These are phyloP conservation scores for Annulohypoxylon moriforme DNA, from an alignment of 495 filamentous ascomycete species.

Conservation along the genomic window DNA sequence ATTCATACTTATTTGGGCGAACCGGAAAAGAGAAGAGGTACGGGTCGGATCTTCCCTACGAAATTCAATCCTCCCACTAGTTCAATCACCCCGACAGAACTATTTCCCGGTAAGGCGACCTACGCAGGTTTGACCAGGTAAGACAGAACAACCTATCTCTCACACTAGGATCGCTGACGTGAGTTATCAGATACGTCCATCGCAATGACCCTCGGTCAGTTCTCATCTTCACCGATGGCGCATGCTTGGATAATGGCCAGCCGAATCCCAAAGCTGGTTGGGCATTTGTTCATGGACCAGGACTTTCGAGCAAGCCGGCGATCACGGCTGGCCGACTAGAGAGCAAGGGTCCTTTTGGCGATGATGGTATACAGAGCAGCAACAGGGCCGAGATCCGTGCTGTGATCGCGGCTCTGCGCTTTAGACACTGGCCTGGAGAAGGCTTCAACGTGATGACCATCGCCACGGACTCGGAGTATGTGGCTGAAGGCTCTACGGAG, in stretches of 20 bases:
- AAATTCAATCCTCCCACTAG: conserved; percentile 45
- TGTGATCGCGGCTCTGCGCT: conserved; percentile 52
- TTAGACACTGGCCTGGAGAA: conserved; percentile 52
- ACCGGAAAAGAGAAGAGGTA: conserved; percentile 36
- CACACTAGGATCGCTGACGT: conserved; percentile 12
- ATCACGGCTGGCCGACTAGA: conserved; percentile 47
- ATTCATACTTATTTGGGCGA: too few relatives aligned
- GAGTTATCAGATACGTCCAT: conserved; percentile 46
- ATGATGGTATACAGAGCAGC: conserved; percentile 49
- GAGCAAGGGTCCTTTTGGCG: conserved; percentile 49
- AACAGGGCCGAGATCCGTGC: conserved; percentile 62
- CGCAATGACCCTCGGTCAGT: conserved; percentile 23
- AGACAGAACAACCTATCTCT: conserved; percentile 1
- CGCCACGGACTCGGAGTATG: conserved; percentile 61
- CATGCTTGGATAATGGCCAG: conserved; percentile 53
- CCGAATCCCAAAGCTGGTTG: conserved; percentile 52
- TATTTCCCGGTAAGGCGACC: conserved; percentile 36
- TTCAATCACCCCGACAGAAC: conserved; percentile 30
- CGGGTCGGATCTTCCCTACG: conserved; percentile 45
- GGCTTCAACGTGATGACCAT: conserved; percentile 55
- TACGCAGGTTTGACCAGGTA: conserved; percentile 24
- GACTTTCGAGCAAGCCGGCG: not conserved
- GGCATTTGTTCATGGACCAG: conserved; percentile 48
- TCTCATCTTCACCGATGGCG: conserved; percentile 51
- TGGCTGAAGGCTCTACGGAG: conserved; percentile 53